A percentile compares a stretch with the other conserved stretches of the same genome.
Evolutionary conservation across 345 rosid species (phyloP).

Genomic region (Jatropha curcas): DNA sequence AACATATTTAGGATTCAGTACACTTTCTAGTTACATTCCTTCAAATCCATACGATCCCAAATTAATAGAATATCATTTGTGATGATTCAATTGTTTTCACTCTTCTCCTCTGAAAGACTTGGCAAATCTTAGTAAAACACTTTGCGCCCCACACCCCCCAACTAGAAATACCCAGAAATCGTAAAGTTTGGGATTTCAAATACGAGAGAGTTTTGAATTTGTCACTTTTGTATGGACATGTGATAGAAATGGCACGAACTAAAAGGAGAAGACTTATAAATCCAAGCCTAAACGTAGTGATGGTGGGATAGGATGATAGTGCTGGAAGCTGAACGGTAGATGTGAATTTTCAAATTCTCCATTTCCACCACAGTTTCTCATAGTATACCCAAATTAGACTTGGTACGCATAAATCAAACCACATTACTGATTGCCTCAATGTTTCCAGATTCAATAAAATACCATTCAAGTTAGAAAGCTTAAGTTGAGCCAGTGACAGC

Average conservation of each 20-base stretch:
- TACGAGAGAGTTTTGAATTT: no score
- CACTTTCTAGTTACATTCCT: background rate
- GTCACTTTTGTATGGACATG: background rate
- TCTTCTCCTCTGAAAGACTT: background rate
- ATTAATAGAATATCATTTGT: no score
- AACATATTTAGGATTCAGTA: background rate
- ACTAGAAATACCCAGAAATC: background rate
- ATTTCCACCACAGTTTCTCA: no score
- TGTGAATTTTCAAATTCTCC: no score
- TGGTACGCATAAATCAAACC: no score
- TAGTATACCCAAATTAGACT: no score
- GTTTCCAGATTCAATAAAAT: background rate
- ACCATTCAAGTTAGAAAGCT: background rate
- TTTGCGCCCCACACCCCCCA: no score
- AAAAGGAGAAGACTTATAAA: background rate
- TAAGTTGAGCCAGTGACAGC: constrained; percentile 22
- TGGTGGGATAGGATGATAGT: background rate
- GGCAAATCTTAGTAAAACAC: no score
- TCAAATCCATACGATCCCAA: background rate
- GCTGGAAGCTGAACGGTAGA: background rate
- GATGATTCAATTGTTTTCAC: no score
- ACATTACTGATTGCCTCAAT: no score
- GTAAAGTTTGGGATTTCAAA: background rate
- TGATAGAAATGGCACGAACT: background rate
- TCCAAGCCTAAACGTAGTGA: background rate